These are phyloP conservation scores for Besnoitia besnoiti DNA, from an alignment of 169 alveolate species.

Conservation along the genomic window DNA sequence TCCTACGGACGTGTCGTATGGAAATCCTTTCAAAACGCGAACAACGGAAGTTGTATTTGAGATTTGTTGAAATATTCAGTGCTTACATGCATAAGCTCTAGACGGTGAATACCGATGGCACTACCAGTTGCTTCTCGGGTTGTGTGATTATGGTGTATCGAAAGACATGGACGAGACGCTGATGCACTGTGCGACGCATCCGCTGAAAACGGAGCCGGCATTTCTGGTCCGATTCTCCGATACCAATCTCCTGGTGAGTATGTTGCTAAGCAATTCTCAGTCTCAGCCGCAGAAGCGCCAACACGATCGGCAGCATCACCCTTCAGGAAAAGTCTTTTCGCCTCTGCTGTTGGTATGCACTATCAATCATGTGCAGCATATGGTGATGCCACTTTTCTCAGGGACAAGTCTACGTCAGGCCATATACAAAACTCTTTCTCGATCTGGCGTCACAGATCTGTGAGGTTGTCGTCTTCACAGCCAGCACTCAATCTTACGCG, in stretches of 20 bases:
- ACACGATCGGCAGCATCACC: too few relatives aligned
- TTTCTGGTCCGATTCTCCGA: conserved; percentile 26
- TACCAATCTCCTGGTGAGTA: conserved; percentile 34
- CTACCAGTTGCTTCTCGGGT: too few relatives aligned
- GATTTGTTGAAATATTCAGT: too few relatives aligned
- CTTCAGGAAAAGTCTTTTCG: too few relatives aligned
- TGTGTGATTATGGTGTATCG: too few relatives aligned
- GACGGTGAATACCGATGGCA: too few relatives aligned
- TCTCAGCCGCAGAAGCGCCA: too few relatives aligned
- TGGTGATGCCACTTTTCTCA: neutral
- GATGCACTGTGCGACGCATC: conserved; percentile 28
- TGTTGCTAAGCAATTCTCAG: neutral
- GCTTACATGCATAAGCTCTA: too few relatives aligned
- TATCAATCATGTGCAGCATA: neutral
- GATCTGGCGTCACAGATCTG: neutral
- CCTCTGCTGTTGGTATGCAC: too few relatives aligned
- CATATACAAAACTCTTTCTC: conserved; percentile 8
- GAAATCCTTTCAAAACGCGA: too few relatives aligned
- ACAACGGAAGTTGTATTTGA: too few relatives aligned
- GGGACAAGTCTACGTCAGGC: conserved; percentile 53
- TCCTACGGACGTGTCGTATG: too few relatives aligned
- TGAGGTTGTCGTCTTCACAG: conserved; percentile 57
- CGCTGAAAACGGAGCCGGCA: neutral
- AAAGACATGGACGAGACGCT: conserved; percentile 39
- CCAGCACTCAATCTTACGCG: conserved; percentile 54